These are phyloP conservation scores for Elymus sibiricus DNA, from an alignment of 176 grass and related monocot species.

Conservation along the genomic window DNA sequence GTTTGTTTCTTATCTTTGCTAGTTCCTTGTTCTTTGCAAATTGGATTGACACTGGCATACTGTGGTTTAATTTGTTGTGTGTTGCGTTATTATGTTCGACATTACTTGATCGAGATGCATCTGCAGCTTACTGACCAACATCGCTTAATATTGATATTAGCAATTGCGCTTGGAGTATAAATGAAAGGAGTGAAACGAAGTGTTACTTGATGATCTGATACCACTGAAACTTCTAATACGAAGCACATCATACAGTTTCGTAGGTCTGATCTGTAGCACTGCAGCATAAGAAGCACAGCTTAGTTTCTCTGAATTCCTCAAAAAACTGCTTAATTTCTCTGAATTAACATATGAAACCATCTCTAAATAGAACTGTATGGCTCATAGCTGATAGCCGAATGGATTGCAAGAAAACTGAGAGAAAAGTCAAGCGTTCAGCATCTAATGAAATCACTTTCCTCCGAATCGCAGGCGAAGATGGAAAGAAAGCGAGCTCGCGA, in stretches of 20 bases:
- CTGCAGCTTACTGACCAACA: too few species aligned
- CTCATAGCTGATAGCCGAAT: not conserved
- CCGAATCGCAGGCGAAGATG: constrained; percentile 51
- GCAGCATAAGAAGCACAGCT: not conserved
- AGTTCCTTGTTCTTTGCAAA: too few species aligned
- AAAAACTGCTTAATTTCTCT: not conserved
- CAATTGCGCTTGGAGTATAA: too few species aligned
- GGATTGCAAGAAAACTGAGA: not conserved
- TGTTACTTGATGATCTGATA: not conserved
- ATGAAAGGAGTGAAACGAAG: too few species aligned
- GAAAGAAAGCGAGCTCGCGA: constrained; percentile 59
- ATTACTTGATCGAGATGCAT: too few species aligned
- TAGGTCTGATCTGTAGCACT: not conserved
- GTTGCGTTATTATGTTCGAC: too few species aligned
- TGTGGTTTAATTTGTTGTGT: too few species aligned
- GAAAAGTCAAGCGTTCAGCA: not conserved
- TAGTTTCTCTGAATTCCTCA: not conserved
- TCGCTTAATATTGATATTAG: too few species aligned
- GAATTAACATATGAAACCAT: not conserved
- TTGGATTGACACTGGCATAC: too few species aligned
- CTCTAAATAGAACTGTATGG: not conserved
- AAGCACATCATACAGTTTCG: not conserved
- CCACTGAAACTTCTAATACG: not conserved
- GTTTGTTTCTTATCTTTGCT: too few species aligned
- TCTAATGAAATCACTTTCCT: not conserved